phyloP scores from a whole-genome alignment of 371 early-diverging fungal genomes.

The Amoeboaphelidium protococcarum region DNA sequence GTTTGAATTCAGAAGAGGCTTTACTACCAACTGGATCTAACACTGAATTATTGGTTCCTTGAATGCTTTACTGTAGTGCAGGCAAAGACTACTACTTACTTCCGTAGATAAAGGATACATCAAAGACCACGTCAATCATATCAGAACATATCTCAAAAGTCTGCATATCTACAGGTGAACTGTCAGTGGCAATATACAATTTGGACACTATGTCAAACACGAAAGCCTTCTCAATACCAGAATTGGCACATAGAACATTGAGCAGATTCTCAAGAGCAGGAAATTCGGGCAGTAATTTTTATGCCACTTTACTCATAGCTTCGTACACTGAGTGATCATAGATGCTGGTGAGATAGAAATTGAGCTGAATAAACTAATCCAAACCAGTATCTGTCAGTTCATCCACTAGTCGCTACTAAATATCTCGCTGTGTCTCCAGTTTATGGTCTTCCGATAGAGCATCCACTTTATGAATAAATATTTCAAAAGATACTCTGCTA shows the following conservation, averaged over 20 bases:
- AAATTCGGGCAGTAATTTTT: constrained; percentile 60
- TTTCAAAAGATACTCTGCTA: constrained; percentile 56
- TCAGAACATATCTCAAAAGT: constrained; percentile 74
- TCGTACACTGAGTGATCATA: constrained; percentile 85
- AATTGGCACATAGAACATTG: constrained; percentile 77
- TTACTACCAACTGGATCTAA: too few relatives aligned
- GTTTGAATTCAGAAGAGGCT: too few relatives aligned
- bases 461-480: constrained; percentile 87
- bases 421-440: constrained; percentile 68
- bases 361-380: constrained; percentile 44
- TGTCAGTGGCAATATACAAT: constrained; percentile 80
- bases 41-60: too few relatives aligned
- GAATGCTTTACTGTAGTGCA: too few relatives aligned
- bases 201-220: constrained; percentile 66
- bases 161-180: constrained; percentile 74
- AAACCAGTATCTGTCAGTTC: constrained; percentile 52
- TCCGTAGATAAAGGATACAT: constrained; percentile 53
- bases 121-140: constrained; percentile 78
- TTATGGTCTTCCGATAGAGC: constrained; percentile 78
- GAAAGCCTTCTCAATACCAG: constrained; percentile 82
- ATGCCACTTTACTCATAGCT: constrained; percentile 77
- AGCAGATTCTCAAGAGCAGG: constrained; percentile 71
- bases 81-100: too few relatives aligned
- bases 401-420: constrained; percentile 62
- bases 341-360: constrained; percentile 69